These are phyloP conservation scores for Epichloe gansuensis DNA, from an alignment of 2,329 filamentous ascomycete species.

Conservation along the genomic window DNA sequence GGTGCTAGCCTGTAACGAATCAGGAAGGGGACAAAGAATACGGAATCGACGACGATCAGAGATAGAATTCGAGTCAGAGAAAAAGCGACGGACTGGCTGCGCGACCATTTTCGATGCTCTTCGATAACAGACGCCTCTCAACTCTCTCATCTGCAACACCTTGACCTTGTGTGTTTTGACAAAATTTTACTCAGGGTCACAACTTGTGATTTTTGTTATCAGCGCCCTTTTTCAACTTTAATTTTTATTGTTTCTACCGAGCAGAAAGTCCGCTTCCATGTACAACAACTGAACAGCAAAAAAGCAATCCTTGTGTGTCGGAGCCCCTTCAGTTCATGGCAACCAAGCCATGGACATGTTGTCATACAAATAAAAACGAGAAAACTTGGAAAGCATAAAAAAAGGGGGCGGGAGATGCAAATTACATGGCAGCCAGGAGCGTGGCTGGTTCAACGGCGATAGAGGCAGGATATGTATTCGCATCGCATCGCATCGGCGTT, in stretches of 20 bases:
- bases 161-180: background rate
- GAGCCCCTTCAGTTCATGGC: background rate
- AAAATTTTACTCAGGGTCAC: background rate
- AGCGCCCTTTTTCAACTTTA: background rate
- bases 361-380: background rate
- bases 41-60: background rate
- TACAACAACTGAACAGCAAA: background rate
- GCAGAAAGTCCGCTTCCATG: background rate
- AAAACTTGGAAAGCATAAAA: background rate
- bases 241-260: background rate
- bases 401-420: background rate
- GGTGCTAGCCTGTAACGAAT: slow-evolving; percentile 14
- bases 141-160: background rate
- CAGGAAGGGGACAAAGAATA: slow-evolving; percentile 3
- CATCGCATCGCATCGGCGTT: slow-evolving; percentile 21
- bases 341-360: background rate
- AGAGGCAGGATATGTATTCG: slow-evolving; percentile 11
- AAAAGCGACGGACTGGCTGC: background rate
- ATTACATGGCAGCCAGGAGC: background rate
- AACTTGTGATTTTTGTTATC: slow-evolving; percentile 12
- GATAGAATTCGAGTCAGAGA: background rate
- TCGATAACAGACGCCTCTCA: background rate
- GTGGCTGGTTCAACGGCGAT: slow-evolving; percentile 4
- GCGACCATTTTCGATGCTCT: background rate
- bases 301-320: background rate